These are phyloP conservation scores for Diversispora eburnea DNA, from an alignment of 192 early-diverging fungal species.

Conservation along the genomic window DNA sequence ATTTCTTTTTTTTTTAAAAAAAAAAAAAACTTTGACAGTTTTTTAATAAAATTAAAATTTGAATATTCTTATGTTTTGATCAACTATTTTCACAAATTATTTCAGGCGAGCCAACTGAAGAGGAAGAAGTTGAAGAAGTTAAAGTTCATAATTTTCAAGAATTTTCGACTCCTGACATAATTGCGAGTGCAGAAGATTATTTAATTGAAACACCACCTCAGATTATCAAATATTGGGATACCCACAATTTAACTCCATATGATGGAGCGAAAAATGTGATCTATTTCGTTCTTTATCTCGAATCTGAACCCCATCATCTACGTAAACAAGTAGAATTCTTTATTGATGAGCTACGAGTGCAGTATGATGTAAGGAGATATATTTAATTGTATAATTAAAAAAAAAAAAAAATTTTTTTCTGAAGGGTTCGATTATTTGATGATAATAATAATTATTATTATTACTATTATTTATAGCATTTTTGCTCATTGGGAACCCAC, in stretches of 20 bases:
- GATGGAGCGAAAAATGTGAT: slow-evolving; percentile 47
- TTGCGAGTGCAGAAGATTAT: slow-evolving; percentile 50
- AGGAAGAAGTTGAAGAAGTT: too few species aligned
- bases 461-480: not conserved
- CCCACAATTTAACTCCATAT: slow-evolving; percentile 51
- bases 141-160: slow-evolving; percentile 45
- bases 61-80: not conserved
- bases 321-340: slow-evolving; percentile 20
- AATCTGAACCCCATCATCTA: slow-evolving; percentile 31
- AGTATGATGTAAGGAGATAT: not conserved
- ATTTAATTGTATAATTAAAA: not conserved
- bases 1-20: not conserved
- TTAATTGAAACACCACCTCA: slow-evolving; percentile 49
- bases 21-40: too few species aligned
- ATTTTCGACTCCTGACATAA: slow-evolving; percentile 47
- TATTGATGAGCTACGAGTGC: slow-evolving; percentile 1
- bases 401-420: not conserved
- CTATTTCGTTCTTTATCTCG: slow-evolving; percentile 53
- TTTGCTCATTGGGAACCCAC: not conserved
- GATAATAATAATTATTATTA: not conserved
- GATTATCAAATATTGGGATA: slow-evolving; percentile 55
- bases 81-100: slow-evolving; percentile 37
- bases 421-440: not conserved
- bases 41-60: not conserved
- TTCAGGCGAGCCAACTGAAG: slow-evolving; percentile 22